Evolutionary conservation across 2,329 filamentous ascomycete genomes (phyloP), one percentile per base, ranked within the genome.

Genomic region (Zymoseptoria brevis): DNA sequence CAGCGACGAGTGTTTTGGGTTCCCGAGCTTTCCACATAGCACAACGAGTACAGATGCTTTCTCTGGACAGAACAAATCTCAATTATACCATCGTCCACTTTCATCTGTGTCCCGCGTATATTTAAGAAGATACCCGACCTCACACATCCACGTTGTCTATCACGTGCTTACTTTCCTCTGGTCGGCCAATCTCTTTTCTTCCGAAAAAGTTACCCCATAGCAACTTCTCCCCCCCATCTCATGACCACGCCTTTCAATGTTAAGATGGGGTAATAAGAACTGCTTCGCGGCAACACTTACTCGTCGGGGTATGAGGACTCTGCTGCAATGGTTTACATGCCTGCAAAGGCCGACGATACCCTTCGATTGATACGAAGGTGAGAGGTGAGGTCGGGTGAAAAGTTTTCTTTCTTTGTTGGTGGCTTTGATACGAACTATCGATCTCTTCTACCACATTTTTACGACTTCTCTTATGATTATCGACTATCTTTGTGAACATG

Each of bases 391-490:
- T 21, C 58, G 4, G 52, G 56, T 29, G 59, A 60, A 59, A 58
- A 54, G 54, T 62, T 62, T 61, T 61, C 53, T 53, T 61, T 59
- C 57, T 48, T 50, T 53, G 55, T 54, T 9, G 35, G 35, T 50
- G 60, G 62, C 53, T 22, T 53, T 60, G 58, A 62, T 61, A 62
- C 60, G 60, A 49, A 50, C n/a, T 29, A 16, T 21, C 21, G 6
- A 45, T 41, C n/a, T 51, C 22, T 24, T 51, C 19, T 51, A 19
- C 55, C 21, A 22, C n/a, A 21, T 54, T 51, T 55, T 49, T 60
- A 22, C 30, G 45, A 21, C 41, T 50, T 16, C 22, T 21, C 54
- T 35, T 52, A 19, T 19, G 7, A 11, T 29, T 30, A 3, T 22
- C 5, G 29, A 13, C 16, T 30, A 26, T 9, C 29, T 50, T 22